These are phyloP conservation scores for Clarireedia sp. DNA, from an alignment of 2,329 filamentous ascomycete genomes.

Conservation along the genomic window DNA sequence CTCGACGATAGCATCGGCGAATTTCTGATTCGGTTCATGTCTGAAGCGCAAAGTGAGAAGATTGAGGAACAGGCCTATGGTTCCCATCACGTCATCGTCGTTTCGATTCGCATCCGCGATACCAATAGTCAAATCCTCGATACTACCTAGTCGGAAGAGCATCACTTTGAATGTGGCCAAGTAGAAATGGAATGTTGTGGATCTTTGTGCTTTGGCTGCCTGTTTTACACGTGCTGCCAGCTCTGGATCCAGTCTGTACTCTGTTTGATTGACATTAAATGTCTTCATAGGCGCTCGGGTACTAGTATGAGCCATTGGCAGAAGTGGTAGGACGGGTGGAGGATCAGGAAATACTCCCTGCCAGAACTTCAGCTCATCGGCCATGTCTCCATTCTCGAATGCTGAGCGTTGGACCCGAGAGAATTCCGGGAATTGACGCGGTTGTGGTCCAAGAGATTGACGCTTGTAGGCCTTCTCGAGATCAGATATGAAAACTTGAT, in stretches of 20 bases:
- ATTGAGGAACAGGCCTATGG: slow-evolving; percentile 17
- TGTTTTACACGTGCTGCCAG: slow-evolving; percentile 22
- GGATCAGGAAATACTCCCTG: slow-evolving; percentile 2
- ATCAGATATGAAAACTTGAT: slow-evolving; percentile 32
- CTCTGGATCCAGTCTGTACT: slow-evolving; percentile 13
- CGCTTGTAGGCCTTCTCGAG: neutral
- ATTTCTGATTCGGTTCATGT: slow-evolving; percentile 12
- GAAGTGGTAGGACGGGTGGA: slow-evolving; percentile 28
- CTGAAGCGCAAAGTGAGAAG: slow-evolving; percentile 16
- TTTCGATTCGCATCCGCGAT: slow-evolving; percentile 37
- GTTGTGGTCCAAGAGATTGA: neutral
- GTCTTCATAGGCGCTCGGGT: slow-evolving; percentile 12
- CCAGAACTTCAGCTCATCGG: slow-evolving; percentile 32
- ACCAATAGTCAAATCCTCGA: slow-evolving; percentile 38
- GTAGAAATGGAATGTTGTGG: slow-evolving; percentile 39
- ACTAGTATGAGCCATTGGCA: slow-evolving; percentile 26
- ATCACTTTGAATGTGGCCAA: slow-evolving; percentile 35
- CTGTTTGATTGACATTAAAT: slow-evolving; percentile 17
- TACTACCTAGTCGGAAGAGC: slow-evolving; percentile 30
- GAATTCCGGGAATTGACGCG: slow-evolving; percentile 32
- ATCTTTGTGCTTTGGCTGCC: slow-evolving; percentile 18
- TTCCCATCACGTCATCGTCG: slow-evolving; percentile 25
- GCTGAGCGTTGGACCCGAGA: slow-evolving; percentile 27
- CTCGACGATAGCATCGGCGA: slow-evolving; percentile 18
- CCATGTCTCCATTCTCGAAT: slow-evolving; percentile 25